phyloP scores from a whole-genome alignment of 176 grass and related monocot genomes.

The Oryza punctata region DNA sequence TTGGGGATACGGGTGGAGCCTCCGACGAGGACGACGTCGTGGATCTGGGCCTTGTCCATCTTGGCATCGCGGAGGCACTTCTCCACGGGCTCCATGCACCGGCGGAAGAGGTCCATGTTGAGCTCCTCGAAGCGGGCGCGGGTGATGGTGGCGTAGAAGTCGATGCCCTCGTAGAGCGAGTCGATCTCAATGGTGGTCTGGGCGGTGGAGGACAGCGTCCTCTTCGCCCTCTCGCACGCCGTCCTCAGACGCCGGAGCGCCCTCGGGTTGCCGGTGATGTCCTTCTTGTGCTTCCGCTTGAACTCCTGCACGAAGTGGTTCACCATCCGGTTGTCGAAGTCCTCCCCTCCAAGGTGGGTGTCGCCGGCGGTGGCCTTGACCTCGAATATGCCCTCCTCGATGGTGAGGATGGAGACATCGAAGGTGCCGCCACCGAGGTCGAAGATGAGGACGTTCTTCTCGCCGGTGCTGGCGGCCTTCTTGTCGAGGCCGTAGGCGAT shows the following conservation, averaged over 20 bases:
- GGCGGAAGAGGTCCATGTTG: conserved; percentile 81
- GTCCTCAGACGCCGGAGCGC: conserved; percentile 57
- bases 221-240: conserved; percentile 76
- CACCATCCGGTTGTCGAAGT: conserved; percentile 83
- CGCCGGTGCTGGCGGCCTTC: conserved; percentile 48
- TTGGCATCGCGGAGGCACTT: conserved; percentile 78
- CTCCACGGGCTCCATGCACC: conserved; percentile 83
- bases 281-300: conserved; percentile 80
- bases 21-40: conserved; percentile 71
- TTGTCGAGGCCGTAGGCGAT: conserved; percentile 90
- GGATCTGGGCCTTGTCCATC: conserved; percentile 65
- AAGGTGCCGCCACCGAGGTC: conserved; percentile 94
- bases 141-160: conserved; percentile 71
- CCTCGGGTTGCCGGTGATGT: conserved; percentile 75
- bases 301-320: conserved; percentile 85
- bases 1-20: conserved; percentile 83
- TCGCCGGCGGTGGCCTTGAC: conserved; percentile 75
- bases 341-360: conserved; percentile 81
- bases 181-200: conserved; percentile 78
- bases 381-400: conserved; percentile 87
- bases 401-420: conserved; percentile 87
- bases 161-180: conserved; percentile 68
- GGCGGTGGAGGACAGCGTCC: conserved; percentile 71
- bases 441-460: conserved; percentile 92
- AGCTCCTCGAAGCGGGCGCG: conserved; percentile 80